These are phyloP conservation scores for Silene vulgaris DNA, from an alignment of 179 eudicot genomes.

Conservation along the genomic window DNA sequence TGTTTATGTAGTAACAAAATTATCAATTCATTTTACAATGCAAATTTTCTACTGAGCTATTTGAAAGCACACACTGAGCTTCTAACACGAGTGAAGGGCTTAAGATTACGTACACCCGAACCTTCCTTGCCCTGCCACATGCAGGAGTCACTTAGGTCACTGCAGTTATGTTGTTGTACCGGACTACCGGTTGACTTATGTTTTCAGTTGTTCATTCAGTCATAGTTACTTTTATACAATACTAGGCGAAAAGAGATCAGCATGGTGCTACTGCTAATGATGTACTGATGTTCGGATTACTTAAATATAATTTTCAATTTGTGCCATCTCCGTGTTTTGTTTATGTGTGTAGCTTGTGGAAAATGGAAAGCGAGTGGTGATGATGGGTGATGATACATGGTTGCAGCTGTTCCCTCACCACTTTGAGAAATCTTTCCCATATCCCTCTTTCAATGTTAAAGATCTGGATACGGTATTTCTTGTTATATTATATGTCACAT, in stretches of 20 bases:
- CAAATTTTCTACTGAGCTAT: neutral
- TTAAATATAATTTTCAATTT: neutral
- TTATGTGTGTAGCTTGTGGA: conserved; percentile 51
- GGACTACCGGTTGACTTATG: neutral
- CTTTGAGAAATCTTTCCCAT: conserved; percentile 76
- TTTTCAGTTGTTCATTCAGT: neutral
- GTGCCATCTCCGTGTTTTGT: neutral
- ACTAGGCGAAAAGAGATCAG: neutral
- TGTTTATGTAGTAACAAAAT: neutral
- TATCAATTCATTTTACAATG: neutral
- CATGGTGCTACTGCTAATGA: neutral
- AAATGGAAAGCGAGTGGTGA: conserved; percentile 86
- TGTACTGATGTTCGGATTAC: conserved; percentile 4
- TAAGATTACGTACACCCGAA: neutral
- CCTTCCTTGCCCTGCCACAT: neutral
- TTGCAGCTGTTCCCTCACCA: conserved; percentile 86
- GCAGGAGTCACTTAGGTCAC: neutral
- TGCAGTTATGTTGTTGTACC: neutral
- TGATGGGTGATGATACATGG: conserved; percentile 99
- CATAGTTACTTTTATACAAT: neutral
- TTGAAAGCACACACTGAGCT: neutral
- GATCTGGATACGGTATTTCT: conserved; percentile 80
- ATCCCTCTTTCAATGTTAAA: conserved; percentile 92
- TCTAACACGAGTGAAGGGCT: neutral
- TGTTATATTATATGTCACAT: conserved; percentile 4